Conservation (phyloP, 352 stramenopile species). For the Phytophthora colocasiae region DNA sequence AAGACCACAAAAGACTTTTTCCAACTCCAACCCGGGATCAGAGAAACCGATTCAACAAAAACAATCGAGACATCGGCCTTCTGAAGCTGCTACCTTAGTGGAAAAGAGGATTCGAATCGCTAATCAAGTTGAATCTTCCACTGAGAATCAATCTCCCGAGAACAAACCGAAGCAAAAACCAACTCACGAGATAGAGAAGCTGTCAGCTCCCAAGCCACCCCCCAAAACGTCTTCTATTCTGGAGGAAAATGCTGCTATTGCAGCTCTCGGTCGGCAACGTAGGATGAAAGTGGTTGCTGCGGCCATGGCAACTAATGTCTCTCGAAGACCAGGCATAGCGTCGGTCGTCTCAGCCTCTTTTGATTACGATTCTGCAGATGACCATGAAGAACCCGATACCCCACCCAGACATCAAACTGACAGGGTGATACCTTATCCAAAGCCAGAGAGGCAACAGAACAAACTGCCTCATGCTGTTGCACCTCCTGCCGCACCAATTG, state of each 20-base stretch:
- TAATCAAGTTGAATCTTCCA: not conserved
- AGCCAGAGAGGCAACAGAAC: constrained; percentile 1
- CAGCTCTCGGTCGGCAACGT: constrained; percentile 26
- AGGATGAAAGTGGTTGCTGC: constrained; percentile 28
- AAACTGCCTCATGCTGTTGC: constrained; percentile 9
- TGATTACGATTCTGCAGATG: constrained; percentile 10
- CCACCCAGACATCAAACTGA: not conserved
- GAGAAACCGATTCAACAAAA: not conserved
- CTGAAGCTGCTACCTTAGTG: not conserved
- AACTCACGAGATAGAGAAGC: not conserved
- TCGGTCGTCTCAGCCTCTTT: constrained; percentile 30
- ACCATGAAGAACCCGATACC: constrained; percentile 4
- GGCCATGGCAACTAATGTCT: constrained; percentile 18
- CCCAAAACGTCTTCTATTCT: constrained; percentile 8
- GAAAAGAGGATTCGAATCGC: constrained; percentile 1
- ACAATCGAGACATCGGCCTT: not conserved
- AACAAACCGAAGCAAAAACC: constrained; percentile 7
- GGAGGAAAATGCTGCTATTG: constrained; percentile 29
- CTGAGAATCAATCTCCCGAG: not conserved
- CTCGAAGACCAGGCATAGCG: constrained; percentile 12
- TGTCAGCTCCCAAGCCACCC: not conserved
- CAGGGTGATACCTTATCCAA: constrained; percentile 5
- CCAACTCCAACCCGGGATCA: constrained; percentile 2
- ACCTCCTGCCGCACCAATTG: constrained; percentile 10
- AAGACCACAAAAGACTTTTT: constrained; percentile 5